These are phyloP conservation scores for Fusarium neocosmosporiellum DNA, from an alignment of 2,329 filamentous ascomycete genomes.

Conservation along the genomic window DNA sequence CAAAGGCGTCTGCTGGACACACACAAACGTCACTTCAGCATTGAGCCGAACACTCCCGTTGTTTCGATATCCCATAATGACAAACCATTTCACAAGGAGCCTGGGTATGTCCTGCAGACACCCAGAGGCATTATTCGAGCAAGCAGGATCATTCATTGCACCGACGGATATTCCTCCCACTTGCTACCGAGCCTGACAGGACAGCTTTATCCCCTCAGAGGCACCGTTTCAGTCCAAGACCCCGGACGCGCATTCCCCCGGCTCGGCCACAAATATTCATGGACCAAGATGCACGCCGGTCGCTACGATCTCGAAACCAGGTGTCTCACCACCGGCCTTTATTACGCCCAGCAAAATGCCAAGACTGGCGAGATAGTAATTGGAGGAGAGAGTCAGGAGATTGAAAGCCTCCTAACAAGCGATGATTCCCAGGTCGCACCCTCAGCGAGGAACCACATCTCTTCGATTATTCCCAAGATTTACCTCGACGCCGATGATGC, in stretches of 20 bases:
- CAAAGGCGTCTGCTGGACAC: slow-evolving; percentile 50
- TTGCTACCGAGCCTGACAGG: slow-evolving; percentile 59
- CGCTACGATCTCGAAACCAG: slow-evolving; percentile 61
- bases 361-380: slow-evolving; percentile 58
- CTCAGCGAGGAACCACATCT: slow-evolving; percentile 46
- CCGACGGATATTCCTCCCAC: slow-evolving; percentile 62
- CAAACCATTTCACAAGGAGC: slow-evolving; percentile 32
- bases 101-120: slow-evolving; percentile 55
- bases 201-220: slow-evolving; percentile 55
- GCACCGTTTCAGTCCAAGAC: slow-evolving; percentile 60
- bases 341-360: slow-evolving; percentile 42
- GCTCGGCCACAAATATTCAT: slow-evolving; percentile 51
- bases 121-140: slow-evolving; percentile 56
- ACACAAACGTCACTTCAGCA: slow-evolving; percentile 43
- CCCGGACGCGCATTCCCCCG: slow-evolving; percentile 47
- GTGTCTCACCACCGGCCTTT: slow-evolving; percentile 40
- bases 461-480: slow-evolving; percentile 51
- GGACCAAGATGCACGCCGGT: slow-evolving; percentile 56
- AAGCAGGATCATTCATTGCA: slow-evolving; percentile 64
- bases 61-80: slow-evolving; percentile 27
- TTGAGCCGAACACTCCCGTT: slow-evolving; percentile 52
- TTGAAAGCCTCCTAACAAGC: slow-evolving; percentile 53
- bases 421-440: slow-evolving; percentile 55
- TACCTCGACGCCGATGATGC: slow-evolving; percentile 25
- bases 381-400: slow-evolving; percentile 59